Conservation (phyloP, 345 rosid species). For the Camelina neglecta region DNA sequence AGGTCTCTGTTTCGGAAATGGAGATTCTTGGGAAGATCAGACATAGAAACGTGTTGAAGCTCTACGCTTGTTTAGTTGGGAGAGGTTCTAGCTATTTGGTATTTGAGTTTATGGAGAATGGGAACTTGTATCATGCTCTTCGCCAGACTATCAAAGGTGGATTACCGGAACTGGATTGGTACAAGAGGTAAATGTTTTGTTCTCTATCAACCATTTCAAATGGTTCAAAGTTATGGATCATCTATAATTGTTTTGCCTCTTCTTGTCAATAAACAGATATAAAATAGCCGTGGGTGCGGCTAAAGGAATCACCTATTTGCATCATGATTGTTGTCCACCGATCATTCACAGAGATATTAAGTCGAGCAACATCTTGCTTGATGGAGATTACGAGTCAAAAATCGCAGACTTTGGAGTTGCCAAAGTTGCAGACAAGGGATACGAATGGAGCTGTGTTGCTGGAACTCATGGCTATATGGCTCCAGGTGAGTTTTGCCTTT, state of each 20-base stretch:
- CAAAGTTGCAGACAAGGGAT: conserved; percentile 63
- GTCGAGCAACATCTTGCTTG: conserved; percentile 81
- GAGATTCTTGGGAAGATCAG: conserved; percentile 80
- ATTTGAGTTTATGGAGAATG: conserved; percentile 82
- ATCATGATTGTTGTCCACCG: conserved; percentile 82
- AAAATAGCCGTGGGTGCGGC: conserved; percentile 80
- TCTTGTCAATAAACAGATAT: conserved; percentile 48
- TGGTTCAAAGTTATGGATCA: conserved; percentile 4
- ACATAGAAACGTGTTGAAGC: conserved; percentile 79
- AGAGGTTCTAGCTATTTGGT: conserved; percentile 74
- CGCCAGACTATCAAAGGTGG: conserved; percentile 57
- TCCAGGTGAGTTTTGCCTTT: conserved; percentile 65
- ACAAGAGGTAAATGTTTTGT: conserved; percentile 53
- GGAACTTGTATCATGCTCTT: conserved; percentile 74
- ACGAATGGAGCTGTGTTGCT: conserved; percentile 61
- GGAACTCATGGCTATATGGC: conserved; percentile 96
- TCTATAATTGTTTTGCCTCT: background rate
- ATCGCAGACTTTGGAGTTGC: conserved; percentile 93
- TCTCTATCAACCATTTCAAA: background rate
- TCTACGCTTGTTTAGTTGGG: conserved; percentile 68
- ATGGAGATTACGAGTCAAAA: conserved; percentile 69
- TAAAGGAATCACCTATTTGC: conserved; percentile 85
- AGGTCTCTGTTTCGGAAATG: conserved; percentile 70
- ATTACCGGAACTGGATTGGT: conserved; percentile 67
- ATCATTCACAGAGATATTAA: conserved; percentile 89